Conservation (phyloP, 1,284 basidiomycete species). For the Ustilago esculenta region DNA sequence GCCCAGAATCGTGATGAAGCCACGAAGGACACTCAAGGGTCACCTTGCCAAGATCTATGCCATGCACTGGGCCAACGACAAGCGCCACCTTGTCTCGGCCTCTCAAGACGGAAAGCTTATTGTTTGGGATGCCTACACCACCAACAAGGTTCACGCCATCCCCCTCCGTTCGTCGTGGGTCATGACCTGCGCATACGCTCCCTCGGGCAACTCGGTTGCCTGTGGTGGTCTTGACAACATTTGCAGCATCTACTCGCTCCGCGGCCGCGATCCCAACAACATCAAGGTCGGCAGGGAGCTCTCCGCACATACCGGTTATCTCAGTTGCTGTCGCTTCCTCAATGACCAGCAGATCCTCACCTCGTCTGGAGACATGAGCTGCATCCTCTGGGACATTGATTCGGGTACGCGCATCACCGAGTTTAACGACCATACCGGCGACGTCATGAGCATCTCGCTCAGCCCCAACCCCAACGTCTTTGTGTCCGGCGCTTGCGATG, state of each 20-base stretch:
- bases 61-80: constrained; percentile 98
- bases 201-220: constrained; percentile 94
- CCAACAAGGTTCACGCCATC: constrained; percentile 99
- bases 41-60: constrained; percentile 99
- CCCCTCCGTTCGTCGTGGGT: constrained; percentile 97
- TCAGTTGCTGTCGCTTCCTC: constrained; percentile 97
- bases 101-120: constrained; percentile 99
- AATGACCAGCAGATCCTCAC: constrained; percentile 98
- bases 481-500: constrained; percentile 97
- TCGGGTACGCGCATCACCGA: constrained; percentile 92
- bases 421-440: constrained; percentile 98
- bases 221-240: constrained; percentile 99
- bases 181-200: constrained; percentile 99
- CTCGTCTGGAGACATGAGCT: constrained; percentile 97
- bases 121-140: constrained; percentile 99
- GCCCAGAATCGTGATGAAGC: constrained; percentile 93
- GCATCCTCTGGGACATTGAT: constrained; percentile 99
- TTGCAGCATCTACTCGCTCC: constrained; percentile 94
- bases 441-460: constrained; percentile 92
- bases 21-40: constrained; percentile 90
- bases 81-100: constrained; percentile 95
- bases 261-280: constrained; percentile 68
- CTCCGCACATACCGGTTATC: constrained; percentile 95
- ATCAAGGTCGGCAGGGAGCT: constrained; percentile 79
- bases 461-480: constrained; percentile 94